Conservation (phyloP, 2,329 filamentous ascomycete genomes). For the Sclerotinia sclerotiorum region DNA sequence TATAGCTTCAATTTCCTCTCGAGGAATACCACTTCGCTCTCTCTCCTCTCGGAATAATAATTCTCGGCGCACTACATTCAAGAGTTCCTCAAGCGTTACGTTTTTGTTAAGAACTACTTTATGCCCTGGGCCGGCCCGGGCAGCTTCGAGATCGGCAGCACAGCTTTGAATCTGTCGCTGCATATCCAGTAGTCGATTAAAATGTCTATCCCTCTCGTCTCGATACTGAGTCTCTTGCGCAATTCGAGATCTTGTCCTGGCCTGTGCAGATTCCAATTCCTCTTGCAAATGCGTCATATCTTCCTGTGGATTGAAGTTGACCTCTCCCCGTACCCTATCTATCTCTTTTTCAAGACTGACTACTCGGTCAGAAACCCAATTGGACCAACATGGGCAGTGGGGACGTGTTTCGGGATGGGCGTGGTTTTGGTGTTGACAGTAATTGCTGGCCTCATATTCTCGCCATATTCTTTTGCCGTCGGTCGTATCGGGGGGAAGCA, state of each 20-base stretch:
- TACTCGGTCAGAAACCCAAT: neutral
- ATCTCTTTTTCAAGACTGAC: neutral
- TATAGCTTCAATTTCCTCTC: slow-evolving; percentile 7
- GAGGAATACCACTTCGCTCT: neutral
- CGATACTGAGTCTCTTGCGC: slow-evolving; percentile 15
- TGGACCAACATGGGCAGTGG: slow-evolving; percentile 8
- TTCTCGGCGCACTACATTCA: slow-evolving; percentile 8
- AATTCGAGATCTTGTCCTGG: slow-evolving; percentile 3
- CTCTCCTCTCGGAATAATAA: slow-evolving; percentile 1
- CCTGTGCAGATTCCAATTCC: neutral
- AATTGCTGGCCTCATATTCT: neutral
- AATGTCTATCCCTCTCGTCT: slow-evolving; percentile 20
- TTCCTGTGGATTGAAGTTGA: neutral
- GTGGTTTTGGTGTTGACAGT: neutral
- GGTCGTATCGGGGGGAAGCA: neutral
- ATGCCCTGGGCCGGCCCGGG: neutral
- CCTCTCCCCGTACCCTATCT: neutral
- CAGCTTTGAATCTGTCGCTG: slow-evolving; percentile 11
- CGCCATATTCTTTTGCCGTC: slow-evolving; percentile 4
- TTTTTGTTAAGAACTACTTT: neutral
- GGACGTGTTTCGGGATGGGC: neutral
- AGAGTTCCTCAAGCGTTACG: slow-evolving; percentile 16
- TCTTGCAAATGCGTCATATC: neutral
- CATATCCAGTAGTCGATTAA: slow-evolving; percentile 20
- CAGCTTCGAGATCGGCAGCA: slow-evolving; percentile 15